Conservation (phyloP, 2,329 filamentous ascomycete species). For the Venturia oleaginea region DNA sequence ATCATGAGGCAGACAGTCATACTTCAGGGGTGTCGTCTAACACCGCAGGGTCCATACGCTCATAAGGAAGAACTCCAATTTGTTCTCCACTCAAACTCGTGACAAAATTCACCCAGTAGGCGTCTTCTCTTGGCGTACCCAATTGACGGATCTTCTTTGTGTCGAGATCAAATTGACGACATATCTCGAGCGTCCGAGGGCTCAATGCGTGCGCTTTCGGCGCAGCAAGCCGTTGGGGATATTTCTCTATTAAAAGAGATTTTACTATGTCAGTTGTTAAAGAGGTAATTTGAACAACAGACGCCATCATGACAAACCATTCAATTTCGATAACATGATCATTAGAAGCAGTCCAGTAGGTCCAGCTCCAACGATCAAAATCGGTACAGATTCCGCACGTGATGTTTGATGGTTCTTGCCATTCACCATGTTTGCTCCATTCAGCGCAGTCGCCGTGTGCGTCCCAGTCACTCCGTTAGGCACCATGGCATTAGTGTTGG, state of each 20-base stretch:
- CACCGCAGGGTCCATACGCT: conserved; percentile 26
- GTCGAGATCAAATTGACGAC: conserved; percentile 24
- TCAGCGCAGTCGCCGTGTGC: not conserved
- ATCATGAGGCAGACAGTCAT: conserved; percentile 27
- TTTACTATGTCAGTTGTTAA: not conserved
- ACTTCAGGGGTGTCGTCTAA: conserved; percentile 28
- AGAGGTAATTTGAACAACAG: not conserved
- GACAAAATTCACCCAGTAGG: conserved; percentile 34
- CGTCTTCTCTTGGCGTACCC: conserved; percentile 26
- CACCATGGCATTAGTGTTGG: not conserved
- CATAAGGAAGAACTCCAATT: conserved; percentile 30
- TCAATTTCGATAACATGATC: conserved; percentile 15
- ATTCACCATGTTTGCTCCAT: not conserved
- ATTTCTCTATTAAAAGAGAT: conserved; percentile 23
- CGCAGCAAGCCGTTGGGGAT: conserved; percentile 23
- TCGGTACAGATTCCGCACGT: not conserved
- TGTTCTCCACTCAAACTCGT: conserved; percentile 29
- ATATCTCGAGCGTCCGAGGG: conserved; percentile 24
- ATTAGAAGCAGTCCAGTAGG: conserved; percentile 15
- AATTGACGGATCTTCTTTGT: conserved; percentile 22
- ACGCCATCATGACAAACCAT: conserved; percentile 16
- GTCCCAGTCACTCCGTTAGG: not conserved
- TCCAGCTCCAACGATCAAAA: conserved; percentile 16
- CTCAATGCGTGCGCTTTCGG: conserved; percentile 26
- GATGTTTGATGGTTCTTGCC: not conserved